Base-by-base conservation (phyloP, 1,284 basidiomycete species). In the Ceratobasidium sp. region DNA sequence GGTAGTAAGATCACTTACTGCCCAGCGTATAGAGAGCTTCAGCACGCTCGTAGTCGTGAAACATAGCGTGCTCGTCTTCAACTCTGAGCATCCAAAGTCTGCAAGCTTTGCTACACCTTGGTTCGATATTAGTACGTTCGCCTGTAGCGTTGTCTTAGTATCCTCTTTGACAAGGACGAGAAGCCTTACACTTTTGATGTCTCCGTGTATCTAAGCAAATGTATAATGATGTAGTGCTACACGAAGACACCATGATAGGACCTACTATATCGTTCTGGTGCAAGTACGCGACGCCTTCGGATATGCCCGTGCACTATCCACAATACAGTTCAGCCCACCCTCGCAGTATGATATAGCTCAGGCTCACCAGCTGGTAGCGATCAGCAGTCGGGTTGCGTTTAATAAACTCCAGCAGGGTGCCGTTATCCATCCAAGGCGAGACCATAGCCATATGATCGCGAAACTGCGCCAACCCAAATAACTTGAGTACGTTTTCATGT, bases 1-100 rank as follows among this genome's bases (percentile, higher is more conserved):
- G n/a, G n/a, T n/a, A n/a, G n/a, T n/a, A n/a, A n/a, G n/a, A n/a
- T n/a, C n/a, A 13, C 49, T 12, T 28, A 68, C 66, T 44, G 66
- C 44, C 66, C 66, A 68, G 7, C 66, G 40, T 49, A 28, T 7
- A 9, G 66, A 68, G 15, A 68, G 28, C 12, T 15, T 68, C 7
- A 26, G n/a, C 39, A 9, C 13, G 44, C 26, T 51, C 3, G 13
- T 68, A 3, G 44, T 68, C 15, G 44, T 68, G 44, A 68, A 68
- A 2, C 28, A 6, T 20, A 68, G 23, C 5, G 44, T 68, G 42
- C 26, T 18, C 2, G 3, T 18, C 28, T 51, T 68, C 44, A 68
- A 23, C 15, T 49, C 23, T 0, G 66, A 12, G 26, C 23, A 26
- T 9, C 66, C 66, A 18, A 68, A 68, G 23, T 68, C 66, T 7